Evolutionary conservation across 2,329 filamentous ascomycete species (phyloP), one percentile per base, ranked within the genome.

Genomic region (Mariannaea elegans): DNA sequence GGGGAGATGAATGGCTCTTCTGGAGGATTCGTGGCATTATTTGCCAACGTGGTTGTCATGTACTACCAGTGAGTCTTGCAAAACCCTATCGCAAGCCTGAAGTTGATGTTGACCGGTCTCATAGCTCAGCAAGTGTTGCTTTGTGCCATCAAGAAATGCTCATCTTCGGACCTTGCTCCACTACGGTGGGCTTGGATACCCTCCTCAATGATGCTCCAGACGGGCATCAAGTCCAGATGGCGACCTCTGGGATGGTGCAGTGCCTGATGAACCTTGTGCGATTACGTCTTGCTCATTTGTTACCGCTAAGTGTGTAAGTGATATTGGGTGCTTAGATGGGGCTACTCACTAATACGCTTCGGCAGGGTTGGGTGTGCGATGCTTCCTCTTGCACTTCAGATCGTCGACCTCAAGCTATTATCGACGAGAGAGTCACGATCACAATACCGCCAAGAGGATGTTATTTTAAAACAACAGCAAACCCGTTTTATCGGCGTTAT

Each of bases 61-160:
- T 60, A 61, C 9, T 56, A 61, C 27, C 34, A 61, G 58, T 61
- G 16, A 50, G 51, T 56, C 10, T 14, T 44, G 7, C 2, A 21
- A 6, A 27, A 6, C 9, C n/a, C 4, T n/a, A 14, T 13, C 4
- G 5, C 24, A 5, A 3, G 7, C 32, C 4, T 16, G 6, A 10
- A 18, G 2, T 21, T 23, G 16, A 21, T 9, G 32, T n/a, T 55
- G 9, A 55, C 24, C 6, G 10, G 3, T 7, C 7, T 31, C 4
- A 9, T 12, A 61, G 58, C 39, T 41, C 58, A 6, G 52, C 46
- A 12, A 51, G 48, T 14, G 18, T 52, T 13, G 42, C 46, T 4
- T 29, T 61, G 7, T 47, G 46, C 12, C 58, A 61, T 24, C 52
- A 61, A 13, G 52, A 61, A 19, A 51, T 61, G 39, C 36, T 41